Conservation (phyloP, 768 basidiomycete genomes). For the Rhizopogon sp. region DNA sequence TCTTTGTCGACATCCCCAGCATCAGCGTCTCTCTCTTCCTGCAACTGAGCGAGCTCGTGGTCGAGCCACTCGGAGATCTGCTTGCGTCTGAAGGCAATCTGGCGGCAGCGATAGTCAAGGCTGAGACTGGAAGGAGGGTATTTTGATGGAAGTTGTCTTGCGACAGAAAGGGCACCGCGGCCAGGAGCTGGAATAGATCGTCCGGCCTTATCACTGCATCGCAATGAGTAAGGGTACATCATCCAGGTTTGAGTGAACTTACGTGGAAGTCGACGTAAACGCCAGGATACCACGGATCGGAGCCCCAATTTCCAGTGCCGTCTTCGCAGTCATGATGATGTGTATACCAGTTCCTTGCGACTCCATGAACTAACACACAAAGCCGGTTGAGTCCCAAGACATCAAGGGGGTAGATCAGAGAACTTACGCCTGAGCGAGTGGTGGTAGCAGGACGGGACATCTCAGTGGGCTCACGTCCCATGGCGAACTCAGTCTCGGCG, state of each 20-base stretch:
- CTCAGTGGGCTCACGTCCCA: constrained; percentile 98
- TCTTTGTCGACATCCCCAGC: constrained; percentile 52
- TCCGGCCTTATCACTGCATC: constrained; percentile 89
- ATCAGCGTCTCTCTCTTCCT: constrained; percentile 63
- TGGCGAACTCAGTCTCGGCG: constrained; percentile 94
- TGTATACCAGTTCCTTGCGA: constrained; percentile 95
- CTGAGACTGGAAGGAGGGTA: constrained; percentile 78
- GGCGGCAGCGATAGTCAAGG: constrained; percentile 85
- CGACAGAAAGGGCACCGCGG: constrained; percentile 85
- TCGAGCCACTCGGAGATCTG: constrained; percentile 94
- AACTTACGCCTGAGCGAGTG: constrained; percentile 85
- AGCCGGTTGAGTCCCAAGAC: constrained; percentile 3
- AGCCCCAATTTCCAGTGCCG: constrained; percentile 89
- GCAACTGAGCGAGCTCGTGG: constrained; percentile 83
- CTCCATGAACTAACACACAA: constrained; percentile 80
- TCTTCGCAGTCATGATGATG: constrained; percentile 95
- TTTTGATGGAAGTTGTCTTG: constrained; percentile 77
- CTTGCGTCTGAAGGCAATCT: constrained; percentile 90
- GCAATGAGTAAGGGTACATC: constrained; percentile 3
- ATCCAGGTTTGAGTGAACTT: constrained; percentile 26
- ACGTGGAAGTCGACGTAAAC: constrained; percentile 96
- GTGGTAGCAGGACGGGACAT: constrained; percentile 98
- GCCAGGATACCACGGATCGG: constrained; percentile 92
- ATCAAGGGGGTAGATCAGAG: background rate
- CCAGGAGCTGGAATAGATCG: constrained; percentile 98